Base-by-base conservation (phyloP, 306 rosid species). In the Vigna reflexopilosa region DNA sequence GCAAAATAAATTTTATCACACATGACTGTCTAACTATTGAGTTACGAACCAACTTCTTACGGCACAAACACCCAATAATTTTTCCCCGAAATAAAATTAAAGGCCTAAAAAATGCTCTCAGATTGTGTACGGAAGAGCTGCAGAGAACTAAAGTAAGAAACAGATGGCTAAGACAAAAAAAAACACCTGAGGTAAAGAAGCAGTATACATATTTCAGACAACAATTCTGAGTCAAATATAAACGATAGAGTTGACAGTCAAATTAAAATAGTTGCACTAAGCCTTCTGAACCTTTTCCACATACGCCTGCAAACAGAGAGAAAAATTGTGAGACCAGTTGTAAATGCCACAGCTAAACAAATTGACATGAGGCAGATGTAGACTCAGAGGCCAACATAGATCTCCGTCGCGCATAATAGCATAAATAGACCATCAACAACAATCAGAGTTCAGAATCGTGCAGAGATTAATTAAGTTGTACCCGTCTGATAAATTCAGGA, bases 201-300 rank as follows among this genome's bases (percentile, higher is more conserved):
- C 81, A 72, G 15, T 70, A 77, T 77, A 69, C 80, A 78, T 48
- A 34, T 38, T 77, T 49, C 76, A 75, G 55, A 58, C 56, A 15
- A 52, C 72, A 42, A n/a, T 45, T 20, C 76, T 70, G 30, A 38
- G 70, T 68, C 56, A 59, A 67, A 32, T 67, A 66, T 42, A 66
- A 48, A 58, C 1, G 26, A 73, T 1, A 68, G 38, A 63, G 54
- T 77, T 70, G 64, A 70, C 56, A 52, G 54, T 72, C 70, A 49
- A 68, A 71, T 40, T 73, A 34, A 70, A 42, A 49, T 17, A 64
- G 38, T 77, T 59, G 76, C 45, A 75, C 81, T 85, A 81, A 44
- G 76, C 80, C 90, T 89, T 91, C 74, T 84, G 88, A 86, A 50
- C 54, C 87, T 86, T 91, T 65, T 86, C 96, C 86, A 91, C 90